Conservation (phyloP, 495 filamentous ascomycete genomes). For the Penicillium cataractarum region DNA sequence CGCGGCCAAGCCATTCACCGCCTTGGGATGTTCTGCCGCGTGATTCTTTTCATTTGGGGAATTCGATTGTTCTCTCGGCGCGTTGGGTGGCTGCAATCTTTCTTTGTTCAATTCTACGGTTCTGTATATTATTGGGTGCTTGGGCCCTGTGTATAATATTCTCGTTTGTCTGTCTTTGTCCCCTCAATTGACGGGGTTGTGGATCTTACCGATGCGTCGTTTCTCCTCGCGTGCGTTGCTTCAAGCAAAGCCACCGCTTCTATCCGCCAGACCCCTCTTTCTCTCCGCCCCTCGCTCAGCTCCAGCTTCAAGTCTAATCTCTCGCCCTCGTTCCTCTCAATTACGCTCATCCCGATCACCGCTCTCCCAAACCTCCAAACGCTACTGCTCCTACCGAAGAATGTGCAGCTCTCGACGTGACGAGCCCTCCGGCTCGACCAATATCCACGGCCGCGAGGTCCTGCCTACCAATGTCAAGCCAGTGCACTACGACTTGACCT, state of each 20-base stretch:
- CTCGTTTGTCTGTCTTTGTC: constrained; percentile 13
- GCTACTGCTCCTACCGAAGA: constrained; percentile 55
- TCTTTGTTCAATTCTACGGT: constrained; percentile 21
- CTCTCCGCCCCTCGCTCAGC: constrained; percentile 33
- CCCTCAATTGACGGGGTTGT: constrained; percentile 22
- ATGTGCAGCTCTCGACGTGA: constrained; percentile 51
- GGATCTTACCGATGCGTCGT: constrained; percentile 40
- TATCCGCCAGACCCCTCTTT: constrained; percentile 40
- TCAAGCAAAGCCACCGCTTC: constrained; percentile 49
- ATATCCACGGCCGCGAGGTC: constrained; percentile 63
- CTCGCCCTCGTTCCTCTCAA: constrained; percentile 23
- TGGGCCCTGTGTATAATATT: constrained; percentile 14
- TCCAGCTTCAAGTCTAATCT: constrained; percentile 23
- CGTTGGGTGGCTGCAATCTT: constrained; percentile 5
- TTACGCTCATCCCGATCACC: constrained; percentile 22
- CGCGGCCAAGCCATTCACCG: constrained; percentile 15
- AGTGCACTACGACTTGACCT: constrained; percentile 65
- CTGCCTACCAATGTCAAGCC: constrained; percentile 71
- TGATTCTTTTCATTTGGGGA: constrained; percentile 18
- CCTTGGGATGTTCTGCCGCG: constrained; percentile 21
- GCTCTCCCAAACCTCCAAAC: constrained; percentile 43
- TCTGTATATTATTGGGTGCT: constrained; percentile 23
- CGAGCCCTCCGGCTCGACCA: constrained; percentile 49
- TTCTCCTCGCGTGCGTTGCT: constrained; percentile 45
- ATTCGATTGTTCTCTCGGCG: constrained; percentile 24